phyloP scores from a whole-genome alignment of 495 filamentous ascomycete species.

The Alectoria sarmentosa region DNA sequence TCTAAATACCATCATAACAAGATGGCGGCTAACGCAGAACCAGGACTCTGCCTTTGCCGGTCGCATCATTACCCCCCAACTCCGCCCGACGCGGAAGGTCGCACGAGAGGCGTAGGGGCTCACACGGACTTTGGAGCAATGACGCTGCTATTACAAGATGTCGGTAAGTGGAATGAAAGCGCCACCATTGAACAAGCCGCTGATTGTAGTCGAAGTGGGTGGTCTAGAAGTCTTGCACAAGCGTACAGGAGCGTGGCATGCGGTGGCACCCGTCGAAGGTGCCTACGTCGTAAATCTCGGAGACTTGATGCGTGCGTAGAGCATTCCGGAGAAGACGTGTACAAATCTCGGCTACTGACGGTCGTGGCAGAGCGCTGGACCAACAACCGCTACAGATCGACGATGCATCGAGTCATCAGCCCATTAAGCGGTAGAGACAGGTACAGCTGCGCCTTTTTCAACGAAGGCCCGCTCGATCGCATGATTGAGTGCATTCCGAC shows the following conservation, averaged over 20 bases:
- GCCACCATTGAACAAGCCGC: not conserved
- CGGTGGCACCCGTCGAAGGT: not conserved
- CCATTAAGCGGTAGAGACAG: not conserved
- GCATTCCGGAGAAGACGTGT: not conserved
- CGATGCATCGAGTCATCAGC: conserved; percentile 5
- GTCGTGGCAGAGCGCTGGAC: not conserved
- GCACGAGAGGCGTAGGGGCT: not conserved
- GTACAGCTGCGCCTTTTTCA: conserved; percentile 6
- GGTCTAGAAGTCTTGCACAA: conserved; percentile 2
- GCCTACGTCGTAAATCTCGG: not conserved
- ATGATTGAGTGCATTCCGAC: not conserved
- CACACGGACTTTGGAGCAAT: conserved; percentile 3
- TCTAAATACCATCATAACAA: not conserved
- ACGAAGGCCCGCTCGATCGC: not conserved
- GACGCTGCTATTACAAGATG: not conserved
- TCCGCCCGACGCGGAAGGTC: not conserved
- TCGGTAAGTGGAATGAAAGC: not conserved
- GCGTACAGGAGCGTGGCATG: conserved; percentile 1
- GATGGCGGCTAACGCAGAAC: not conserved
- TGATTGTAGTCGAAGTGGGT: not conserved
- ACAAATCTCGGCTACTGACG: not conserved
- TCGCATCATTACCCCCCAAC: conserved; percentile 1
- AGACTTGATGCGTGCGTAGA: conserved; percentile 2
- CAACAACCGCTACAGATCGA: not conserved
- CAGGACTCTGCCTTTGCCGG: not conserved